phyloP scores from a whole-genome alignment of 768 basidiomycete species.

The Pulveroboletus frians region DNA sequence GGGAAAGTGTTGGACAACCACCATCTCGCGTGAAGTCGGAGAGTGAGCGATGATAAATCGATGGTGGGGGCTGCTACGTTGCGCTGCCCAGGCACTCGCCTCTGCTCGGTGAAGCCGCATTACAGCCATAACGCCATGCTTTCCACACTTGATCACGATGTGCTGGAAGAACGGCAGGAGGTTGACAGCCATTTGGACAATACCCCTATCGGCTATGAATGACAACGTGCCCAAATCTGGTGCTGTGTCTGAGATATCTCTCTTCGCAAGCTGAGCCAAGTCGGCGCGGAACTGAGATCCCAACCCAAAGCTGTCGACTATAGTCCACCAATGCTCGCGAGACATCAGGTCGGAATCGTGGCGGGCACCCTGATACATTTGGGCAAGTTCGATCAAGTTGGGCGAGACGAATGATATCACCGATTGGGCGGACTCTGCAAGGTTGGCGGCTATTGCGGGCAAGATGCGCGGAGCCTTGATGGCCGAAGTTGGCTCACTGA shows the following conservation, averaged over 20 bases:
- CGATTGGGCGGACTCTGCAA: slow-evolving; percentile 31
- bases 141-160: slow-evolving; percentile 82
- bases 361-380: slow-evolving; percentile 49
- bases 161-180: slow-evolving; percentile 83
- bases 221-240: slow-evolving; percentile 42
- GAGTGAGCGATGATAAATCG: slow-evolving; percentile 53
- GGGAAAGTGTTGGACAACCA: slow-evolving; percentile 74
- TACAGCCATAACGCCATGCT: slow-evolving; percentile 56
- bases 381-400: slow-evolving; percentile 72
- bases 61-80: slow-evolving; percentile 41
- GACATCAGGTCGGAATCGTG: slow-evolving; percentile 48
- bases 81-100: slow-evolving; percentile 45
- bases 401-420: slow-evolving; percentile 76
- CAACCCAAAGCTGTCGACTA: slow-evolving; percentile 60
- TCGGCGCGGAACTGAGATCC: slow-evolving; percentile 61
- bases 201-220: slow-evolving; percentile 64
- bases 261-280: slow-evolving; percentile 54
- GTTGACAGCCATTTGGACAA: slow-evolving; percentile 75
- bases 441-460: slow-evolving; percentile 46
- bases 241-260: slow-evolving; percentile 37
- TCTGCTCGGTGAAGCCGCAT: slow-evolving; percentile 48
- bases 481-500: slow-evolving; percentile 92
- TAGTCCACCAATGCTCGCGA: slow-evolving; percentile 58
- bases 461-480: slow-evolving; percentile 71
- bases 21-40: slow-evolving; percentile 37